A percentile compares a stretch with the other conserved stretches of the same genome.
Evolutionary conservation across 1,139 yeast species (phyloP).

Genomic region (Meyerozyma elateridarum): DNA sequence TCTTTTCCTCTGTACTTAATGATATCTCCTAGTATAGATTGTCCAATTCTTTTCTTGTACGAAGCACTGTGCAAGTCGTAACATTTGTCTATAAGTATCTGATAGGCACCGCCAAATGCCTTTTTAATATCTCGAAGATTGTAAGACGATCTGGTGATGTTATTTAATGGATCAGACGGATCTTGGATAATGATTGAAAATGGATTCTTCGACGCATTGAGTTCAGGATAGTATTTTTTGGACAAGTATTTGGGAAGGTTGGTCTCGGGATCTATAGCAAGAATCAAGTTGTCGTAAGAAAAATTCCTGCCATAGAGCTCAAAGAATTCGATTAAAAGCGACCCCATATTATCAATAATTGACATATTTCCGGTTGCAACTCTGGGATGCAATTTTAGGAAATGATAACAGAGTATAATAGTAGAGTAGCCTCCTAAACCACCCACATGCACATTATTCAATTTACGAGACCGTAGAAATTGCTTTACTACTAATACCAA

Average conservation of each 20-base stretch:
- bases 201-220: slow-evolving; percentile 51
- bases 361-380: slow-evolving; percentile 62
- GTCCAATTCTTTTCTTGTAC: slow-evolving; percentile 64
- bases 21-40: slow-evolving; percentile 76
- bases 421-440: slow-evolving; percentile 95
- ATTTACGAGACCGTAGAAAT: slow-evolving; percentile 70
- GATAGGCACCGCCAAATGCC: slow-evolving; percentile 91
- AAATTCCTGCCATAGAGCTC: slow-evolving; percentile 93
- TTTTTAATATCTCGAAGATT: slow-evolving; percentile 76
- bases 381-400: slow-evolving; percentile 77
- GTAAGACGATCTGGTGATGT: slow-evolving; percentile 82
- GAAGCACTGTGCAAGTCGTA: slow-evolving; percentile 54
- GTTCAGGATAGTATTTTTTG: slow-evolving; percentile 50
- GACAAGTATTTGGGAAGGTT: slow-evolving; percentile 50
- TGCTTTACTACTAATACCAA: slow-evolving; percentile 83
- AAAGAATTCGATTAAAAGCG: slow-evolving; percentile 84
- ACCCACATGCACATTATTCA: slow-evolving; percentile 93
- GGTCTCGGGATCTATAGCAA: slow-evolving; percentile 52
- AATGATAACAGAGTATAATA: slow-evolving; percentile 81
- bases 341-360: slow-evolving; percentile 77
- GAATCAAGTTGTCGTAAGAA: slow-evolving; percentile 75
- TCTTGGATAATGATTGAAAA: slow-evolving; percentile 82
- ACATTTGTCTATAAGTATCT: slow-evolving; percentile 68
- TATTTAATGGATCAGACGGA: slow-evolving; percentile 79
- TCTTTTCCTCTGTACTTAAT: slow-evolving; percentile 71